Evolutionary conservation across 2,329 filamentous ascomycete genomes (phyloP), one percentile per base, ranked within the genome.

Genomic region (Pezicula neosporulosa): DNA sequence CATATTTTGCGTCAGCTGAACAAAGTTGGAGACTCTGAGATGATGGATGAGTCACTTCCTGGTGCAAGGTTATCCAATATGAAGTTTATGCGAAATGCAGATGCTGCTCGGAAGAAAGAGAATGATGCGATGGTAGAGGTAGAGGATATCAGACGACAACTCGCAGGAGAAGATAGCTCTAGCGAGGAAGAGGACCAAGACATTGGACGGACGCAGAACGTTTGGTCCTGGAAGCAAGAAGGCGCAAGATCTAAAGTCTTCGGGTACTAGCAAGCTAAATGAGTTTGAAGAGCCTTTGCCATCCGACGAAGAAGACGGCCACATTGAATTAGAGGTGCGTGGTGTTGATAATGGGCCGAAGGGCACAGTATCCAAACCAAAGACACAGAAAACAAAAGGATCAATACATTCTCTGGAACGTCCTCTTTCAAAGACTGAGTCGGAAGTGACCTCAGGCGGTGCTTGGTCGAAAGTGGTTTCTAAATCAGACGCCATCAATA

Each of bases 51-150:
- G n/a, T 61, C 60, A 18, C 74, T 66, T 16, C 80, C 81, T 0
- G 77, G 80, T 59, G 85, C 86, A 13, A 86, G 83, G 60, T 73
- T 99, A 6, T 84, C 89, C 69, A 80, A 81, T 47, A 90, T 99
- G 86, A 89, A 90, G 55, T 99, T 99, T 67, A 97, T 99, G 94
- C 84, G 87, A 62, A 90, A 87, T 59, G 90, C 91, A 1, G 92
- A 97, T 63, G 87, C 86, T 27, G 78, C 84, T 36, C 83, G 84
- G 62, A 91, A 86, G 68, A 82, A 86, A 56, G 81, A 84, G 51
- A 97, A 97, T 60, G 89, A 96, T 61, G 87, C 89, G 50, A 81
- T 90, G 51, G 73, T 90, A 12, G 78, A 76, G 51, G 73, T 90
- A 12, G 78, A 76, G 39, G 77, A 83, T 59, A 81, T 97, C 45